These are phyloP conservation scores for Eustoma russellianum DNA, from an alignment of 257 asterid species.

Conservation along the genomic window DNA sequence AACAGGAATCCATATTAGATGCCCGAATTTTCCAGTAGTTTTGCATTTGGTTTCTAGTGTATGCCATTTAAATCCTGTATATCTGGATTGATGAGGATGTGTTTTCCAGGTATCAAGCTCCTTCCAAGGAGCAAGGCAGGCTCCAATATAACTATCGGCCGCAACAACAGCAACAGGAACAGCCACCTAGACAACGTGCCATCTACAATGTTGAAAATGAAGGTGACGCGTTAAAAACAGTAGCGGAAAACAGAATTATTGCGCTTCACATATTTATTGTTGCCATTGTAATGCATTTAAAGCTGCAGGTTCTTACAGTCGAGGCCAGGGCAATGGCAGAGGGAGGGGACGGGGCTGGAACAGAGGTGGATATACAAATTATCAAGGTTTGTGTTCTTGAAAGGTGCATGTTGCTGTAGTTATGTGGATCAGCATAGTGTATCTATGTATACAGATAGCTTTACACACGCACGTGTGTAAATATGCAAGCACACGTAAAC, in stretches of 20 bases:
- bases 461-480: not conserved
- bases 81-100: not conserved
- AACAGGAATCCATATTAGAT: too few species aligned
- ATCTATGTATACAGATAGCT: too few species aligned
- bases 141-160: constrained; percentile 48
- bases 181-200: constrained; percentile 62
- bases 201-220: constrained; percentile 40
- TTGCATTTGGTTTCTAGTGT: too few species aligned
- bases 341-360: constrained; percentile 89
- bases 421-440: not conserved
- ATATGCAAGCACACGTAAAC: not conserved
- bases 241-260: not conserved
- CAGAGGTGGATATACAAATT: constrained; percentile 76
- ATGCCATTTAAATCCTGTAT: too few species aligned
- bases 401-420: not conserved
- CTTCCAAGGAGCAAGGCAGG: constrained; percentile 33
- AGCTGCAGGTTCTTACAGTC: constrained; percentile 55
- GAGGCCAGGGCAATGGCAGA: constrained; percentile 85
- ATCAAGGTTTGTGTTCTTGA: constrained; percentile 21
- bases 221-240: constrained; percentile 35
- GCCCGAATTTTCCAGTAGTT: too few species aligned
- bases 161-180: constrained; percentile 24
- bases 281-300: not conserved
- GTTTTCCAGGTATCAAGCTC: constrained; percentile 65
- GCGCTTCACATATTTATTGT: not conserved